phyloP scores from a whole-genome alignment of 352 stramenopile genomes.

The Globisporangium cylindrosporum region DNA sequence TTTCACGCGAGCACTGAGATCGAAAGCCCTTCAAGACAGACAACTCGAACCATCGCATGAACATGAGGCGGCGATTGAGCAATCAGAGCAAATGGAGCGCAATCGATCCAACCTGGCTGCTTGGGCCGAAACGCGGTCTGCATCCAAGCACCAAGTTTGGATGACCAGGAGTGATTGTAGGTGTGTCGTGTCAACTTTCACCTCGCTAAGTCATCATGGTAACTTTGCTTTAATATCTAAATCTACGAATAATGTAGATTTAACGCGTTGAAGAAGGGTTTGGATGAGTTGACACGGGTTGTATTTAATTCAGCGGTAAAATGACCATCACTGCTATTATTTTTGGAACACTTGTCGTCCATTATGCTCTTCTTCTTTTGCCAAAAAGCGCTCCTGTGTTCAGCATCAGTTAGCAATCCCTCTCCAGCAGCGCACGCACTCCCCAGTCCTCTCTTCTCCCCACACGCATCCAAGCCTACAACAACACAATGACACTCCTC shows the following conservation, averaged over 20 bases:
- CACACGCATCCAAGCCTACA: not conserved
- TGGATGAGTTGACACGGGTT: not conserved
- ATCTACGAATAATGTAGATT: not conserved
- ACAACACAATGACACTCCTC: conserved; percentile 26
- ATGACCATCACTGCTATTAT: conserved; percentile 2
- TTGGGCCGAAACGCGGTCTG: not conserved
- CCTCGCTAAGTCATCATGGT: not conserved
- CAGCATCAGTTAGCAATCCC: not conserved
- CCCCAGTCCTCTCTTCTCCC: not conserved
- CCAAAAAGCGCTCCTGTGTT: not conserved
- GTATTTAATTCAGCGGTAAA: not conserved
- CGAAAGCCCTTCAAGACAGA: too few species aligned
- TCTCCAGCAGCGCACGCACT: not conserved
- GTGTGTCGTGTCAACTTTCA: not conserved
- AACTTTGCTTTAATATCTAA: not conserved
- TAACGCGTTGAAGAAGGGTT: not conserved
- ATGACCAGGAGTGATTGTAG: conserved; percentile 2
- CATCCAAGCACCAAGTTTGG: conserved; percentile 10
- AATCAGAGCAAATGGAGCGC: not conserved
- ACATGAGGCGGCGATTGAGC: not conserved
- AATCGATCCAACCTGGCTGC: too few species aligned
- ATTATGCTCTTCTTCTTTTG: not conserved
- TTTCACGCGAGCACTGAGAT: too few species aligned
- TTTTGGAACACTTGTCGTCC: not conserved
- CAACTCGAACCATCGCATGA: not conserved